These are phyloP conservation scores for Phytophthora macrochlamydospora DNA, from an alignment of 352 stramenopile genomes.

Conservation along the genomic window DNA sequence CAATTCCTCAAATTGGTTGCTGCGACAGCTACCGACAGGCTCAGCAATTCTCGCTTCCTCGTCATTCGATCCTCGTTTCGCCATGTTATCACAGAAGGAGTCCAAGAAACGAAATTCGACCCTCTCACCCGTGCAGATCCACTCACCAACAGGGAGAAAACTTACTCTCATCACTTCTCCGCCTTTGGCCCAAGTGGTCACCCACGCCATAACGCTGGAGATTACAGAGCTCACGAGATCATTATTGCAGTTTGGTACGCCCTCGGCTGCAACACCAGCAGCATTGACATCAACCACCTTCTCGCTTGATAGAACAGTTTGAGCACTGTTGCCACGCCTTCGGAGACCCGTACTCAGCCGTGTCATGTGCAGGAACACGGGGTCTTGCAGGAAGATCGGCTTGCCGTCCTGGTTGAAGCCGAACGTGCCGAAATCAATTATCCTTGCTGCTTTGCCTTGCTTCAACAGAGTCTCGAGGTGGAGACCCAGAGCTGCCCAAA, in stretches of 20 bases:
- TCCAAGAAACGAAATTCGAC: conserved; percentile 44
- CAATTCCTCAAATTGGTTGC: conserved; percentile 16
- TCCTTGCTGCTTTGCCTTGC: conserved; percentile 23
- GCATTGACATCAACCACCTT: conserved; percentile 33
- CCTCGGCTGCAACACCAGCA: conserved; percentile 30
- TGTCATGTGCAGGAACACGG: conserved; percentile 50
- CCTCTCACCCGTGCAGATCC: conserved; percentile 40
- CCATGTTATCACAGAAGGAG: conserved; percentile 41
- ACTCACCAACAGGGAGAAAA: conserved; percentile 60
- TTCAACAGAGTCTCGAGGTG: conserved; percentile 41
- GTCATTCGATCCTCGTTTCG: background rate
- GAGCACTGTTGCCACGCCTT: conserved; percentile 20
- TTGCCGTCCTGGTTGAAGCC: conserved; percentile 39
- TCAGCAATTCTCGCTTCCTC: background rate
- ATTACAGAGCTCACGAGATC: conserved; percentile 49
- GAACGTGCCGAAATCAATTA: conserved; percentile 50
- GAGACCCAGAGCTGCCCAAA: conserved; percentile 47
- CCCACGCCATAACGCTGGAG: conserved; percentile 43
- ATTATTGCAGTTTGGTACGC: conserved; percentile 45
- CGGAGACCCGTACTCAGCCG: conserved; percentile 34
- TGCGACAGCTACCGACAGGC: background rate
- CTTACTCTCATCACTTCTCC: conserved; percentile 40
- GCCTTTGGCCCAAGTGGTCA: conserved; percentile 47
- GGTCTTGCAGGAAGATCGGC: conserved; percentile 45
- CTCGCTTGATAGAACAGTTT: conserved; percentile 28